Evolutionary conservation across 768 basidiomycete genomes (phyloP).

Genomic region (Hericium erinaceus): DNA sequence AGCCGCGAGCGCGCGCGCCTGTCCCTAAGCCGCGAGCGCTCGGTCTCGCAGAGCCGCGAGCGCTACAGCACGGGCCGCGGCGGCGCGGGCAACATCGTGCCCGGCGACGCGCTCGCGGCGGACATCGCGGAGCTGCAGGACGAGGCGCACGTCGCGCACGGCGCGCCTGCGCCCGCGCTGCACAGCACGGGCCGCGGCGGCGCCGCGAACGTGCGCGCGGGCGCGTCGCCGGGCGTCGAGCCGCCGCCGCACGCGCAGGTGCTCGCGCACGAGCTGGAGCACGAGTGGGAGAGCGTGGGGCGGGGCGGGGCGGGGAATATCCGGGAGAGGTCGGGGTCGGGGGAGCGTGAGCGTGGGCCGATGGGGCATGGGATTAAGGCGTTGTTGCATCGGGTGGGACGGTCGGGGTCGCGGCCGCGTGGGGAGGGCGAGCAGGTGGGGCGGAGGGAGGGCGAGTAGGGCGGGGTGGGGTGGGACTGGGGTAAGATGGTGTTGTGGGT

Average conservation of each 20-base stretch:
- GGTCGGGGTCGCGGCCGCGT: background rate
- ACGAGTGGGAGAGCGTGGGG: slow-evolving; percentile 34
- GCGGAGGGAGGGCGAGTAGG: background rate
- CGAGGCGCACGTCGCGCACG: slow-evolving; percentile 24
- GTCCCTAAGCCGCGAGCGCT: too few species aligned
- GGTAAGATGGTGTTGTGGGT: too few species aligned
- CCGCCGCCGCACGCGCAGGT: slow-evolving; percentile 1
- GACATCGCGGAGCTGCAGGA: slow-evolving; percentile 26
- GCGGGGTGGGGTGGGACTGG: background rate
- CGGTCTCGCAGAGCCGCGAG: too few species aligned
- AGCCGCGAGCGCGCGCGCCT: too few species aligned
- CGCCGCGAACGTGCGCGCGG: slow-evolving; percentile 43
- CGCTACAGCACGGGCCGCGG: slow-evolving; percentile 48
- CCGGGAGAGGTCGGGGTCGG: slow-evolving; percentile 24
- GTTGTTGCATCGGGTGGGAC: slow-evolving; percentile 9
- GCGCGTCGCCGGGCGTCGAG: slow-evolving; percentile 17
- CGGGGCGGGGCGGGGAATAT: slow-evolving; percentile 62
- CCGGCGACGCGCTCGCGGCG: slow-evolving; percentile 18
- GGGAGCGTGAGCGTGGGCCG: slow-evolving; percentile 14
- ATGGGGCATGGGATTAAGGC: slow-evolving; percentile 12
- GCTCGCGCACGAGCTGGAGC: background rate
- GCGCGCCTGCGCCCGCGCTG: slow-evolving; percentile 10
- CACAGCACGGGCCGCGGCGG: slow-evolving; percentile 68
- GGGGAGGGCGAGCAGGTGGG: background rate
- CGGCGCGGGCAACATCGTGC: slow-evolving; percentile 49